phyloP scores from a whole-genome alignment of 2,329 filamentous ascomycete genomes.

The Fusarium sp. region DNA sequence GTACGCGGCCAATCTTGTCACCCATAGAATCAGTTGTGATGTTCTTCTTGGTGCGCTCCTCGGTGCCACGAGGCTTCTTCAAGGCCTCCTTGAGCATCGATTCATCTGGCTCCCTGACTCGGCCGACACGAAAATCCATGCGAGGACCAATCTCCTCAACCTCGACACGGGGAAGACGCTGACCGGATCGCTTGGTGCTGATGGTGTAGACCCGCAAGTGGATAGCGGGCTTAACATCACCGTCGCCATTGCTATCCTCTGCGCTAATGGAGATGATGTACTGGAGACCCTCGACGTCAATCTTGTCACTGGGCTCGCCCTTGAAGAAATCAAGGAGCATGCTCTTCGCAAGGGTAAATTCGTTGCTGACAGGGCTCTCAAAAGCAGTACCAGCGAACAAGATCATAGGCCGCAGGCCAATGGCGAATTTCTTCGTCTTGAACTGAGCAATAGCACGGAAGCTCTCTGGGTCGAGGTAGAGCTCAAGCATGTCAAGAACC shows the following conservation, averaged over 20 bases:
- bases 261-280: constrained; percentile 86
- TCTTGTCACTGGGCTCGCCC: constrained; percentile 75
- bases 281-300: constrained; percentile 94
- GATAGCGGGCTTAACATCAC: constrained; percentile 62
- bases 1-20: constrained; percentile 94
- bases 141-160: constrained; percentile 94
- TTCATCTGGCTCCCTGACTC: constrained; percentile 79
- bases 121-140: constrained; percentile 88
- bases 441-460: constrained; percentile 78
- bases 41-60: constrained; percentile 94
- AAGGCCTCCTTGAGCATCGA: constrained; percentile 87
- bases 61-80: constrained; percentile 78
- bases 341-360: constrained; percentile 86
- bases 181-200: constrained; percentile 83
- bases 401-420: constrained; percentile 88
- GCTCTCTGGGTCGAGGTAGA: constrained; percentile 78
- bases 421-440: constrained; percentile 76
- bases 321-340: constrained; percentile 92
- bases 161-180: constrained; percentile 88
- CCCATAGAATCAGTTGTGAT: constrained; percentile 89
- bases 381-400: constrained; percentile 90
- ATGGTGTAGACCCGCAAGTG: constrained; percentile 85
- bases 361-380: constrained; percentile 79
- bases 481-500: constrained; percentile 92
- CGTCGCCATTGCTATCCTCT: constrained; percentile 63